These are phyloP conservation scores for Suillus ampliporus DNA, from an alignment of 768 basidiomycete genomes.

Conservation along the genomic window DNA sequence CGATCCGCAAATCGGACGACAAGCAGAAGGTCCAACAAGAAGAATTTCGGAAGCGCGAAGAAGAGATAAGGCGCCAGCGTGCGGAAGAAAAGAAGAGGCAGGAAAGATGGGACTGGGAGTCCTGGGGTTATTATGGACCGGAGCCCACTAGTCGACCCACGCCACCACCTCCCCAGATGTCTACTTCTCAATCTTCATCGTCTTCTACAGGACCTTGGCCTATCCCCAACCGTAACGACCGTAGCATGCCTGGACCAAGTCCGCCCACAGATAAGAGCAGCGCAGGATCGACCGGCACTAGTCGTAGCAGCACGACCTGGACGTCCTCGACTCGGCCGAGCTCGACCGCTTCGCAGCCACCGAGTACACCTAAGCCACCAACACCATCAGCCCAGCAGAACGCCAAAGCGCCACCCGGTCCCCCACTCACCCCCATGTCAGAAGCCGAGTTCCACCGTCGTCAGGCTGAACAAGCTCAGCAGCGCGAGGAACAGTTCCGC, in stretches of 20 bases:
- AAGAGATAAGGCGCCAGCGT: conserved; percentile 36
- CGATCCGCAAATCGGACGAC: conserved; percentile 35
- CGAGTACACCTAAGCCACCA: conserved; percentile 32
- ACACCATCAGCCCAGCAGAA: conserved; percentile 28
- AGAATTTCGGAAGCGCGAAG: conserved; percentile 37
- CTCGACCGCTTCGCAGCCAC: conserved; percentile 31
- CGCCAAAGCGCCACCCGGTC: conserved; percentile 27
- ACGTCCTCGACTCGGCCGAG: conserved; percentile 35
- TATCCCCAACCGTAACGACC: conserved; percentile 36
- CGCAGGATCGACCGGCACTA: conserved; percentile 31
- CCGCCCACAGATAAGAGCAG: conserved; percentile 38
- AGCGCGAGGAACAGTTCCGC: conserved; percentile 73
- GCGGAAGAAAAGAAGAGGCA: conserved; percentile 37
- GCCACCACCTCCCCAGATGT: conserved; percentile 25
- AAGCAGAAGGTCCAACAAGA: conserved; percentile 31
- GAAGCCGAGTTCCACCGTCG: conserved; percentile 68
- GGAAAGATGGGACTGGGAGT: conserved; percentile 28
- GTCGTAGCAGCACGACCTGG: conserved; percentile 36
- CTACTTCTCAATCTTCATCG: conserved; percentile 26
- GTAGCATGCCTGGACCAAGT: conserved; percentile 38
- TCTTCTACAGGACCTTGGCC: conserved; percentile 36
- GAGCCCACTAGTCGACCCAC: conserved; percentile 30
- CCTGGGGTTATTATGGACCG: conserved; percentile 29
- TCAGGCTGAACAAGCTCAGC: conserved; percentile 64
- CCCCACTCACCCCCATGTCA: conserved; percentile 30